Conservation (phyloP, 2,329 filamentous ascomycete genomes). For the Chaetothyriales sp. region DNA sequence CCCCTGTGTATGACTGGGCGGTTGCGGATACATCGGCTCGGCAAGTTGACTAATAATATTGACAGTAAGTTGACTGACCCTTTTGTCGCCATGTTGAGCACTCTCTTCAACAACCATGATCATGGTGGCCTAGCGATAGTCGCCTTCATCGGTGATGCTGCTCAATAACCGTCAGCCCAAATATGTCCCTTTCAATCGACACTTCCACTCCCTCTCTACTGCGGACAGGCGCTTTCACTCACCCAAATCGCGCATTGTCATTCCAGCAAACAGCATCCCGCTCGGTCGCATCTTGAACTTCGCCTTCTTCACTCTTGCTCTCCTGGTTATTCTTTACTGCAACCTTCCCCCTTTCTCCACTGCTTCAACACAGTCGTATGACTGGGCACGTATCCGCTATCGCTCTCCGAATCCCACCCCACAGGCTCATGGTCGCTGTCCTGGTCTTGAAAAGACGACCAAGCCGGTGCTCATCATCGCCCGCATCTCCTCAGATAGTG, state of each 20-base stretch:
- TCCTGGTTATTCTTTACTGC: not conserved
- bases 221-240: not conserved
- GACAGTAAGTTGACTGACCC: not conserved
- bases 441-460: slow-evolving; percentile 24
- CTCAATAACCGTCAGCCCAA: not conserved
- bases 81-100: too few species aligned
- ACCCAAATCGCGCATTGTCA: slow-evolving; percentile 4
- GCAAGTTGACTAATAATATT: too few species aligned
- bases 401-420: slow-evolving; percentile 24
- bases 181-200: not conserved
- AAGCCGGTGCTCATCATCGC: slow-evolving; percentile 36
- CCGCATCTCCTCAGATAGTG: slow-evolving; percentile 29
- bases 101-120: too few species aligned
- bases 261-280: not conserved
- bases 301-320: not conserved
- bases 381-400: slow-evolving; percentile 34
- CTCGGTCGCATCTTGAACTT: not conserved
- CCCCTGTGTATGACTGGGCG: too few species aligned
- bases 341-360: slow-evolving; percentile 1
- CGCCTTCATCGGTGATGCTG: not conserved
- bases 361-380: slow-evolving; percentile 20
- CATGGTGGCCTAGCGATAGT: too few species aligned
- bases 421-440: slow-evolving; percentile 31
- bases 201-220: not conserved
- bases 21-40: too few species aligned